Evolutionary conservation across 1,284 basidiomycete genomes (phyloP), one percentile per base, ranked within the genome.

Genomic region (Phlebopus sp.): DNA sequence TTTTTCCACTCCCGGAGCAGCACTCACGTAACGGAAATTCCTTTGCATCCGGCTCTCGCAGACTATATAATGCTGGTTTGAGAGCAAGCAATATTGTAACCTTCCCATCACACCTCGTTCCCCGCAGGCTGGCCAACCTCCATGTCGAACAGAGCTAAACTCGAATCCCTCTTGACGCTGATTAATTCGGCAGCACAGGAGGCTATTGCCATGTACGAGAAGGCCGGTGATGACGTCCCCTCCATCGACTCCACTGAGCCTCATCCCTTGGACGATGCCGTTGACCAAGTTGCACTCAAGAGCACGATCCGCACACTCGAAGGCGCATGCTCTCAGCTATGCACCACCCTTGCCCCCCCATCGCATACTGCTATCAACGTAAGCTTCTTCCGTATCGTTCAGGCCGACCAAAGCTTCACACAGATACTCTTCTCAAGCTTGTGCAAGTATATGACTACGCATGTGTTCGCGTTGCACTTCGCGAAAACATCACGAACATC

Each of bases 331-430:
- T 46, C 49, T 23, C 64, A 65, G 44, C 27, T 63, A 13, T 62
- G 63, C 45, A 44, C 60, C 5, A 67, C 63, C 25, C 59, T 63
- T 18, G 64, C 61, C 8, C 61, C 64, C 0, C 61, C 61, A 13
- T 42, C 59, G 4, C 63, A 66, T 21, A 53, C 53, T 8, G 59
- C 49, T 7, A 50, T 66, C 21, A 64, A 64, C 11, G 64, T 64
- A 32, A 35, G 63, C 13, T 21, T 6, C 5, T 1, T 4, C 6
- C 21, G 6, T 23, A n/a, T 5, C 14, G 14, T 15, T 15, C 15
- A 25, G 23, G n/a, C 17, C 5, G 30, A 7, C 7, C 10, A 29
- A 17, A 2, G 15, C 40, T 37, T 40, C 11, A 14, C 36, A 3
- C 11, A 25, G 4, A 6, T 13, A 29, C 10, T 44, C 21, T 25